phyloP scores from a whole-genome alignment of 768 basidiomycete species.

The Tephrocybe sp. region DNA sequence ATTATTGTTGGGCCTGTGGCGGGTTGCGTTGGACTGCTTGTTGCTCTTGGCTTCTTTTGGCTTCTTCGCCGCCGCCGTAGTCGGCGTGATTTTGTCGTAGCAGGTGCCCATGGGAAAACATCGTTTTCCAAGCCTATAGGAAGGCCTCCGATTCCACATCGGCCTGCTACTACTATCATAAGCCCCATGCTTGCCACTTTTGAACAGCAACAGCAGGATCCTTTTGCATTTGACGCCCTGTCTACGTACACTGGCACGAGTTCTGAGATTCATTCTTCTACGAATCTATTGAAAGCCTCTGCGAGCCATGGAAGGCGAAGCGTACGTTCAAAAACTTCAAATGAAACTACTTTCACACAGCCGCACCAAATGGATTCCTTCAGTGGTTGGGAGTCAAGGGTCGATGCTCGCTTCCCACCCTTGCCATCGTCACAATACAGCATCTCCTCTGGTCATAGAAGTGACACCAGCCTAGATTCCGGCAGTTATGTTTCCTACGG shows the following conservation, averaged over 20 bases:
- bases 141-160: background rate
- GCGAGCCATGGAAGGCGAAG: slow-evolving; percentile 5
- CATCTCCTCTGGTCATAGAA: background rate
- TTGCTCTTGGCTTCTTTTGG: slow-evolving; percentile 10
- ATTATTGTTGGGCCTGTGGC: slow-evolving; percentile 13
- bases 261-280: slow-evolving; percentile 9
- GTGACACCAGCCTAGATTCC: background rate
- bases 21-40: slow-evolving; percentile 5
- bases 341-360: background rate
- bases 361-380: background rate
- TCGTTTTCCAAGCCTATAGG: background rate
- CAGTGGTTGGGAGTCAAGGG: background rate
- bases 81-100: background rate
- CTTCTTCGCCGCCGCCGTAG: slow-evolving; percentile 5
- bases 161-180: background rate
- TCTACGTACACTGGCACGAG: slow-evolving; percentile 3
- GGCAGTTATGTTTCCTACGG: background rate
- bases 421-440: slow-evolving; percentile 1
- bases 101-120: background rate
- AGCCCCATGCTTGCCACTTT: slow-evolving; percentile 16
- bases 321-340: slow-evolving; percentile 4
- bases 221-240: background rate
- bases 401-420: background rate
- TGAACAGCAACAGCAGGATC: slow-evolving; percentile 2
- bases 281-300: slow-evolving; percentile 2